Base-by-base conservation (phyloP, 176 grass and related monocot genomes). In the Juncus inflexus region DNA sequence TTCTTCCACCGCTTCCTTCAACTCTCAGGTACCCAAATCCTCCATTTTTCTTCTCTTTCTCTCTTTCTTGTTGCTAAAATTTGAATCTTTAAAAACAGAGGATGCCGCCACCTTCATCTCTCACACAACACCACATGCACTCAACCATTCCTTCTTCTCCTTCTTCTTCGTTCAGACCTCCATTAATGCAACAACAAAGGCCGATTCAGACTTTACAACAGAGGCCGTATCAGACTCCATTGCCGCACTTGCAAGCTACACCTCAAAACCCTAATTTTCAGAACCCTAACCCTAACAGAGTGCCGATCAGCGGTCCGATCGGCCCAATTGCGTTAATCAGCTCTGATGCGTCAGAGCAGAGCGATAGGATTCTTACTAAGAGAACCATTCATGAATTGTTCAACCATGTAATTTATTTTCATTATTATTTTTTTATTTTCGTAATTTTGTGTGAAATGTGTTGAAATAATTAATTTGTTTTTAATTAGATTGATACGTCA, bases 381-480 rank as follows among this genome's bases (percentile, higher is more conserved):
- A 89, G 85, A 85, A 99, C 80, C 78, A 84, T 99, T 67, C 83
- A 77, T 60, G 94, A 92, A 51, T 80, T 99, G 77, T 76, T 99
- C 67, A 70, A 66, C 37, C 94, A 92, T 80, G 94, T 99, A 65
- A 12, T 59, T 58, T 74, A 12, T 56, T 60, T 28, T 59, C 3
- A 62, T 70, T 52, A 39, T 15, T 9, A 7, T 56, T 83, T 39
- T 68, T 50, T 60, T 6, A 35, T 15, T 52, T 60, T 35, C 62
- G 19, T 42, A 67, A 12, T 64, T 59, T 28, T 57, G 10, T 54
- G 50, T 59, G 9, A 36, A 71, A 64, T 16, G 62, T 14, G 6
- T 52, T 50, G 6, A 40, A 62, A 47, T 64, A 40, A 36, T 42
- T 40, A 55, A 56, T 54, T 76, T 75, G 36, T 45, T 28, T 28